A percentile compares a stretch with the other conserved stretches of the same genome.
Conservation (phyloP, 192 early-diverging fungal genomes). For the Backusella tuberculispora region DNA sequence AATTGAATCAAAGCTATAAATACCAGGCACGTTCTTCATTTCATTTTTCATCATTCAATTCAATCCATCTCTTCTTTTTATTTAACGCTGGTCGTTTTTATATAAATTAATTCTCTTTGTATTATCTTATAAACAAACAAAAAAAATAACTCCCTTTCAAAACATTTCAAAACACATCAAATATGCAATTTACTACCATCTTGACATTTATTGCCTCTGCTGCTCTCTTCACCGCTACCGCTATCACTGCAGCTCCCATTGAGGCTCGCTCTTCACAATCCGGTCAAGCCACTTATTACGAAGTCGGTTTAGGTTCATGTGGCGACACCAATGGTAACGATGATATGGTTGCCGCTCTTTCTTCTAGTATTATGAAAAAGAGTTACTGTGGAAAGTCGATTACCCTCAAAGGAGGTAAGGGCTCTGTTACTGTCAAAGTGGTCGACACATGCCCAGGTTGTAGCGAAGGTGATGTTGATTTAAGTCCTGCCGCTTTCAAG, state of each 20-base stretch:
- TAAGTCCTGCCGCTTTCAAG: slow-evolving; percentile 29
- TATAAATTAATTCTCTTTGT: not conserved
- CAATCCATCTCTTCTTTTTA: not conserved
- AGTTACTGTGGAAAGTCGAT: slow-evolving; percentile 41
- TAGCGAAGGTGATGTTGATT: slow-evolving; percentile 35
- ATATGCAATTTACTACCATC: slow-evolving; percentile 14
- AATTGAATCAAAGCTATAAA: slow-evolving; percentile 15
- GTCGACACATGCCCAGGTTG: slow-evolving; percentile 53
- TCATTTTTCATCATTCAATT: slow-evolving; percentile 4
- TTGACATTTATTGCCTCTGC: slow-evolving; percentile 7
- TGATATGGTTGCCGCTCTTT: slow-evolving; percentile 36
- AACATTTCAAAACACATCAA: not conserved
- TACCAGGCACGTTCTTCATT: not conserved
- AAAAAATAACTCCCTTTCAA: not conserved
- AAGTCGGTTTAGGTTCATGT: slow-evolving; percentile 36
- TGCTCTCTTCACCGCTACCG: not conserved
- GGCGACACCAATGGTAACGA: slow-evolving; percentile 25
- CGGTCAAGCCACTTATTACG: slow-evolving; percentile 39
- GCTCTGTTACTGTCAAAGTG: slow-evolving; percentile 42
- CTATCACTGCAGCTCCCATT: not conserved
- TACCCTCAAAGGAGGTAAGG: slow-evolving; percentile 34
- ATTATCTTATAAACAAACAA: slow-evolving; percentile 4
- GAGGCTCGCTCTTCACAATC: not conserved
- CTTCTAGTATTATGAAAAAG: slow-evolving; percentile 33
- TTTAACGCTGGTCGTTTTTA: slow-evolving; percentile 8